These are phyloP conservation scores for Lineolata rhizophorae DNA, from an alignment of 495 filamentous ascomycete genomes.

Conservation along the genomic window DNA sequence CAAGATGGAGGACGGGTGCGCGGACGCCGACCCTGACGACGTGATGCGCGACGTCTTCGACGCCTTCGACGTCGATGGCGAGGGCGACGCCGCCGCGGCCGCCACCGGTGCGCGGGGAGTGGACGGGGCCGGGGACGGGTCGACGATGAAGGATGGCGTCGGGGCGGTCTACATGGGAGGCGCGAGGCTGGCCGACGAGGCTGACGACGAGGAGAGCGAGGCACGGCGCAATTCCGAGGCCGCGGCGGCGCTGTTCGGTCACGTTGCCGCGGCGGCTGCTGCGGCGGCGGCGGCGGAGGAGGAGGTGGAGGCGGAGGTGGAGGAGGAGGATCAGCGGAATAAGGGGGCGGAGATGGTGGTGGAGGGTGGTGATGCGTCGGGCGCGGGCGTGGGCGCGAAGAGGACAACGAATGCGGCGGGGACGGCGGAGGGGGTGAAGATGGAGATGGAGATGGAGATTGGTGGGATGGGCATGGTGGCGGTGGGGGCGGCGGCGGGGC, in stretches of 20 bases:
- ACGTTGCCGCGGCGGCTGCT: slow-evolving; percentile 6
- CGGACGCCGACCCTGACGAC: neutral
- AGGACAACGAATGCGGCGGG: neutral
- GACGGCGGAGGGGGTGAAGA: slow-evolving; percentile 11
- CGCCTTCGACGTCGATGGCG: neutral
- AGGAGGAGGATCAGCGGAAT: slow-evolving; percentile 3
- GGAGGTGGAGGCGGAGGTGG: no score
- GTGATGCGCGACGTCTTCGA: neutral
- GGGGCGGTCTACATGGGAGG: no score
- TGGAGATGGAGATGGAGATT: no score
- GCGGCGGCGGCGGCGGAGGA: no score
- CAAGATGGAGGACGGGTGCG: neutral
- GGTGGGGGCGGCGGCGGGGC: no score
- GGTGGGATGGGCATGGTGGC: no score
- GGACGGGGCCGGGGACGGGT: slow-evolving; percentile 9
- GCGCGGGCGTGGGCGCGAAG: slow-evolving; percentile 5
- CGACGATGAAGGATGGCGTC: no score
- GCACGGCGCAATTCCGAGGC: slow-evolving; percentile 17
- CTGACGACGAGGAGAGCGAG: slow-evolving; percentile 18
- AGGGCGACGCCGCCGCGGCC: slow-evolving; percentile 5
- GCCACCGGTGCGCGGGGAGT: slow-evolving; percentile 1
- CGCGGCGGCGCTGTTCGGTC: slow-evolving; percentile 21
- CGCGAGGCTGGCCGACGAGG: slow-evolving; percentile 10
- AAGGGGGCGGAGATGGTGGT: slow-evolving; percentile 5
- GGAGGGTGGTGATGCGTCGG: slow-evolving; percentile 1